Base-by-base conservation (phyloP, 1,284 basidiomycete genomes). In the Rhodofomes roseus region DNA sequence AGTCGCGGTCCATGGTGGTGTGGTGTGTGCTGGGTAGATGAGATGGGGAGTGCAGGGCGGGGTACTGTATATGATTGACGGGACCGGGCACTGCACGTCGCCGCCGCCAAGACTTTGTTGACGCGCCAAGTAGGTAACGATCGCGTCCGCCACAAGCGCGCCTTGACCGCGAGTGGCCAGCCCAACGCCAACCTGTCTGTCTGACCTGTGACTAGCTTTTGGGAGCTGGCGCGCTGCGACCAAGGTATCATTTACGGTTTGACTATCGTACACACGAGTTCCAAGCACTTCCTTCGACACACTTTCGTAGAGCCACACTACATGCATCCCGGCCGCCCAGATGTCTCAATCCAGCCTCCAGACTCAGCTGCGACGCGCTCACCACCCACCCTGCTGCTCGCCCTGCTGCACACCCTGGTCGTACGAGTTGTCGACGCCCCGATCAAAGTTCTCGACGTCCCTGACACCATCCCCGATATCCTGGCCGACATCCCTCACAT, bases 351-450 rank as follows among this genome's bases (percentile, higher is more conserved):
- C n/a, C n/a, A n/a, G n/a, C n/a, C n/a, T n/a, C n/a, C n/a, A n/a
- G n/a, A n/a, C n/a, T n/a, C n/a, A n/a, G n/a, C n/a, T n/a, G 37
- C 12, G 12, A 16, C 7, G 4, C 37, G 37, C 16, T 52, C 50
- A 52, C 31, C 31, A 52, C 4, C 50, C 50, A 16, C 50, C 50
- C n/a, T 52, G 50, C 50, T 52, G 50, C 50, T 52, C 50, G 50
- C 50, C 50, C 31, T 52, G 50, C 31, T 37, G 34, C 8, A 34
- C 34, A 18, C 50, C 50, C 27, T 52, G 50, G 50, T 52, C 50
- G 9, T 34, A 52, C 50, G 50, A 52, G 50, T 22, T 23, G 50
- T 52, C 50, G 20, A 52, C 50, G 16, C 50, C 50, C 1, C 50
- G 31, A 8, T 31, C 50, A 22, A 52, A 52, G 50, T 25, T 22